phyloP scores from a whole-genome alignment of 768 basidiomycete species.

The Butyriboletus loyo region DNA sequence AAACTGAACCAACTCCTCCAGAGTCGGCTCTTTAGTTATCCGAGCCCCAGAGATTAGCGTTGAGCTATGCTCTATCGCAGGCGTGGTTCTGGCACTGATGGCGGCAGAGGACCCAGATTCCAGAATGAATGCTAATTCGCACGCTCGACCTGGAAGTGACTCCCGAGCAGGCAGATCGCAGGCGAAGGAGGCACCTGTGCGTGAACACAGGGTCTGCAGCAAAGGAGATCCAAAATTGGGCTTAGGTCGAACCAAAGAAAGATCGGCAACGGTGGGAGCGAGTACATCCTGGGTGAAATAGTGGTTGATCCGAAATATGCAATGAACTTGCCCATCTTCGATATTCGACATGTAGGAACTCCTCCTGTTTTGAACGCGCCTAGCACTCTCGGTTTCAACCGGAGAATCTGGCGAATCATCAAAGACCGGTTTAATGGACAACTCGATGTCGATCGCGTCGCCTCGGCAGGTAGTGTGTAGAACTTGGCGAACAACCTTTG shows the following conservation, averaged over 20 bases:
- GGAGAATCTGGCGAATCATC: constrained; percentile 27
- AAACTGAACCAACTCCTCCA: constrained; percentile 77
- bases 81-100: constrained; percentile 36
- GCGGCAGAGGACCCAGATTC: constrained; percentile 53
- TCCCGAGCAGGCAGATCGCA: constrained; percentile 42
- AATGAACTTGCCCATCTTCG: constrained; percentile 44
- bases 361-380: constrained; percentile 22
- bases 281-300: constrained; percentile 31
- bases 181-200: constrained; percentile 48
- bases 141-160: constrained; percentile 48
- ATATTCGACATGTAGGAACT: constrained; percentile 24
- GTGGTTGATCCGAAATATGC: constrained; percentile 57
- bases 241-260: constrained; percentile 26
- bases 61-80: constrained; percentile 47
- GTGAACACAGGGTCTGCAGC: constrained; percentile 57
- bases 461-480: constrained; percentile 63
- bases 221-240: constrained; percentile 50
- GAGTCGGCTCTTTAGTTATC: constrained; percentile 66
- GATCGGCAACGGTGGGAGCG: constrained; percentile 9
- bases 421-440: constrained; percentile 47
- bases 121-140: constrained; percentile 63
- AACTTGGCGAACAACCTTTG: constrained; percentile 81
- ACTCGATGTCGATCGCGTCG: constrained; percentile 84
- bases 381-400: constrained; percentile 19
- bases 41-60: constrained; percentile 48